Conservation (phyloP, 164 flowering plant species). For the Cinnamomum chago region DNA sequence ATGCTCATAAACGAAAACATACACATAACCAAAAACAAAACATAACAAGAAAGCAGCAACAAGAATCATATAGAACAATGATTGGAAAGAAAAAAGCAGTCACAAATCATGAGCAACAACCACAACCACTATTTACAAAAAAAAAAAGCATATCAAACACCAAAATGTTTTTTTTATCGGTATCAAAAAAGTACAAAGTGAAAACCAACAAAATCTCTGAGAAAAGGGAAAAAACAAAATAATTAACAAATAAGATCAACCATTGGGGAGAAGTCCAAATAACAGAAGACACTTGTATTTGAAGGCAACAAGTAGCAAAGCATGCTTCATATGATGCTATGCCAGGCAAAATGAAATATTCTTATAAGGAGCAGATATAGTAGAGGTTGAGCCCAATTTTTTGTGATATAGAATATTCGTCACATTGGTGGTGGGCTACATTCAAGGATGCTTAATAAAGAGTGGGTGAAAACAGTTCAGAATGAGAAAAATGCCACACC, state of each 20-base stretch:
- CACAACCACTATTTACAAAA: too few relatives aligned
- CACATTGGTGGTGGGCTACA: not conserved
- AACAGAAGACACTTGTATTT: not conserved
- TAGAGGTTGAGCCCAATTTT: not conserved
- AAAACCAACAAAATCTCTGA: not conserved
- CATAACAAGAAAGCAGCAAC: too few relatives aligned
- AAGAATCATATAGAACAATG: too few relatives aligned
- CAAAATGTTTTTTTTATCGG: too few relatives aligned
- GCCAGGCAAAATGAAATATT: not conserved
- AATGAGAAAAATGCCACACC: not conserved
- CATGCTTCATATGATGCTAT: not conserved
- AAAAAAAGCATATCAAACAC: not conserved
- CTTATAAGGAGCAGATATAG: not conserved
- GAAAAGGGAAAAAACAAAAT: not conserved
- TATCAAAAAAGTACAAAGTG: not conserved
- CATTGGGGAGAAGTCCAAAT: not conserved
- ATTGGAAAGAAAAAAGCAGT: too few relatives aligned
- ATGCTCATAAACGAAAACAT: too few relatives aligned
- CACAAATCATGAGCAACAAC: too few relatives aligned
- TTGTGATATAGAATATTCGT: not conserved
- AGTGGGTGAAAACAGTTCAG: not conserved
- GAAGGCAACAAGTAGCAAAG: not conserved
- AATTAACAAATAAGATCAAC: not conserved
- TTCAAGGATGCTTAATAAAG: not conserved
- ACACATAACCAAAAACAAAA: too few relatives aligned